Evolutionary conservation across 495 filamentous ascomycete species (phyloP).

Genomic region (Aspergillus haitiensis): DNA sequence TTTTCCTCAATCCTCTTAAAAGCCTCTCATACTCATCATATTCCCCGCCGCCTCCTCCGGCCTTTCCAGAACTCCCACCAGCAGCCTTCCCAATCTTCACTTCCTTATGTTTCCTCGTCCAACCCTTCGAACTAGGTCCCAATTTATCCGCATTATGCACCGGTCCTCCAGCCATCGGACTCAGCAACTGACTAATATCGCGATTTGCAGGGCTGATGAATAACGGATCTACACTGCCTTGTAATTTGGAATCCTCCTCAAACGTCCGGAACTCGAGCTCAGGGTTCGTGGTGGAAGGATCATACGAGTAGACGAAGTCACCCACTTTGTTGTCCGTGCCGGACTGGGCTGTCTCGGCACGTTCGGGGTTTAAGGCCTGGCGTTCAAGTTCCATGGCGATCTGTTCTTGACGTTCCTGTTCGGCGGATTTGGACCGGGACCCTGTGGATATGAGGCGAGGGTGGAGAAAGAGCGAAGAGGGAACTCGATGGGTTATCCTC

Average conservation of each 20-base stretch:
- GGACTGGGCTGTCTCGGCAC: slow-evolving; percentile 13
- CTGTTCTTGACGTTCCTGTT: neutral
- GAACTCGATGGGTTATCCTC: neutral
- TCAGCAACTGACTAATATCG: slow-evolving; percentile 4
- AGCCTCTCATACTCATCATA: slow-evolving; percentile 18
- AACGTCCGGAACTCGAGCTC: slow-evolving; percentile 12
- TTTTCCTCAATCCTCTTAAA: slow-evolving; percentile 18
- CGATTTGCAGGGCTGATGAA: slow-evolving; percentile 17
- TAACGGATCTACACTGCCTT: slow-evolving; percentile 11
- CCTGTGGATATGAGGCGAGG: neutral
- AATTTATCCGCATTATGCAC: slow-evolving; percentile 5
- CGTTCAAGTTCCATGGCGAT: slow-evolving; percentile 7
- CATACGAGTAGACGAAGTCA: slow-evolving; percentile 6
- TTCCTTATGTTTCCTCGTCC: slow-evolving; percentile 15
- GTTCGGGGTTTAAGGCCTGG: slow-evolving; percentile 13
- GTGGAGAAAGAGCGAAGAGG: neutral
- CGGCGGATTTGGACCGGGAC: neutral
- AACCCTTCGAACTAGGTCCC: slow-evolving; percentile 12
- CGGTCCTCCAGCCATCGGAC: slow-evolving; percentile 1
- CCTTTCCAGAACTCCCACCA: neutral
- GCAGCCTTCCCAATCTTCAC: slow-evolving; percentile 3
- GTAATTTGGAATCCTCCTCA: neutral
- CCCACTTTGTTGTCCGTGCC: slow-evolving; percentile 20
- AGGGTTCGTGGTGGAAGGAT: slow-evolving; percentile 10
- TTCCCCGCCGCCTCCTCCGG: neutral